These are phyloP conservation scores for Uronychia binucleata DNA, from an alignment of 73 alveolate genomes.

Conservation along the genomic window DNA sequence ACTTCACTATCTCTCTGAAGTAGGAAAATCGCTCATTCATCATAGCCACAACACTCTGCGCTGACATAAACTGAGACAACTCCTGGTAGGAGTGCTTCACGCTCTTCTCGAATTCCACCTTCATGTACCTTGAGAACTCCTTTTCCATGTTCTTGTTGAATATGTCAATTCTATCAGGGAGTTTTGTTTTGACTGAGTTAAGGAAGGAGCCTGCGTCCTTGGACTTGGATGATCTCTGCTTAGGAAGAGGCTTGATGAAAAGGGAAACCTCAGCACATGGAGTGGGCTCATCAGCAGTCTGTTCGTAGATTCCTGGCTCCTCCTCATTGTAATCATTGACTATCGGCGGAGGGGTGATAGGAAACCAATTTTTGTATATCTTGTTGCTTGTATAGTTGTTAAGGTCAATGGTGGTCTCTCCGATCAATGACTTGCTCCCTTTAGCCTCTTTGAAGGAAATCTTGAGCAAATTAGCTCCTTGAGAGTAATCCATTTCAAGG, in stretches of 20 bases:
- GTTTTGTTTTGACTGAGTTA: constrained; percentile 29
- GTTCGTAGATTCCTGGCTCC: neutral
- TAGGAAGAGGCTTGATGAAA: neutral
- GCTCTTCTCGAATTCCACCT: constrained; percentile 16
- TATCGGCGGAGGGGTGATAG: neutral
- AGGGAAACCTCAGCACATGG: neutral
- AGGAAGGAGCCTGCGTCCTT: constrained; percentile 5
- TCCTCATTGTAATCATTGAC: neutral
- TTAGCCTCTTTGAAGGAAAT: neutral
- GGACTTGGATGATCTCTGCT: neutral
- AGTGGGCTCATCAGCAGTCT: neutral
- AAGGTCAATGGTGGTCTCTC: neutral
- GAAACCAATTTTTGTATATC: neutral
- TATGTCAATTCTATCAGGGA: constrained; percentile 44
- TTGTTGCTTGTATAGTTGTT: neutral
- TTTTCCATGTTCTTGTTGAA: constrained; percentile 35
- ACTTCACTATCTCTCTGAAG: neutral
- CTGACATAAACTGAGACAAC: neutral
- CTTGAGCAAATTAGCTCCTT: neutral
- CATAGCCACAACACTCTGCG: neutral
- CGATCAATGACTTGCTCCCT: neutral
- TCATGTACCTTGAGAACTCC: constrained; percentile 27
- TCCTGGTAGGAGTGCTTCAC: neutral
- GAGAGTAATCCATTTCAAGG: neutral
- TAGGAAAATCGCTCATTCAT: neutral